These are phyloP conservation scores for Aspergillus funiculosus DNA, from an alignment of 495 filamentous ascomycete species.

Conservation along the genomic window DNA sequence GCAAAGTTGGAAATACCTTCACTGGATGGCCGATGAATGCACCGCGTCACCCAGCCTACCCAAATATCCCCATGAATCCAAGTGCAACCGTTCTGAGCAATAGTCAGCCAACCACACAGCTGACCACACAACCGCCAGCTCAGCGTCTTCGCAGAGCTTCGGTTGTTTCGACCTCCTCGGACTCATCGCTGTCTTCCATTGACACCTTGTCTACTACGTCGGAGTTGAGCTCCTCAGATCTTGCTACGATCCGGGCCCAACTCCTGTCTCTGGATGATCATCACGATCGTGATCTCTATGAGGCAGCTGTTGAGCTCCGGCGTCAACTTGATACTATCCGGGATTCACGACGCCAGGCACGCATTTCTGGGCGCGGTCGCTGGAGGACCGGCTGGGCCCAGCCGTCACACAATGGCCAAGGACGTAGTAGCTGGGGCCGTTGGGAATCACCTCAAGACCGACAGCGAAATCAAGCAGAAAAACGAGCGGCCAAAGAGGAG, in stretches of 20 bases:
- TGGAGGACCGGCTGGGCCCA: conserved; percentile 26
- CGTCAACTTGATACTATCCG: conserved; percentile 33
- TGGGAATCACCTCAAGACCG: conserved; percentile 40
- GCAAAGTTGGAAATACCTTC: conserved; percentile 22
- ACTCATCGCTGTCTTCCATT: conserved; percentile 38
- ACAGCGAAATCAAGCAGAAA: conserved; percentile 28
- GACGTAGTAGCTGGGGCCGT: conserved; percentile 30
- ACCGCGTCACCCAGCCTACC: conserved; percentile 8
- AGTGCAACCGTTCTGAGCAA: not conserved
- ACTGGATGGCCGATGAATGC: conserved; percentile 13
- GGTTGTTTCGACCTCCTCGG: conserved; percentile 32
- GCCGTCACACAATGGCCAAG: conserved; percentile 9
- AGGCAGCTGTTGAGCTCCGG: conserved; percentile 37
- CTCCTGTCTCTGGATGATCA: conserved; percentile 34
- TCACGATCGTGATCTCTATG: conserved; percentile 38
- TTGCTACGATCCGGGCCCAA: conserved; percentile 37
- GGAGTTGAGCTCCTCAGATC: conserved; percentile 37
- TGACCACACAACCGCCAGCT: conserved; percentile 4
- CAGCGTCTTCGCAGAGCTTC: conserved; percentile 32
- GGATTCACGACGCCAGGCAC: conserved; percentile 35
- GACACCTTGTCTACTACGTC: conserved; percentile 40
- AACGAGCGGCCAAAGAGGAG: conserved; percentile 36
- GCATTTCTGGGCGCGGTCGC: conserved; percentile 18
- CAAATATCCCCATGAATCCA: not conserved
- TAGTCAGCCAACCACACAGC: not conserved